Percentiles rank a stretch among this genome's conserved stretches.
These are phyloP conservation scores for Petasospora rhodanensis DNA, from an alignment of 1,139 yeast species.

Conservation along the genomic window DNA sequence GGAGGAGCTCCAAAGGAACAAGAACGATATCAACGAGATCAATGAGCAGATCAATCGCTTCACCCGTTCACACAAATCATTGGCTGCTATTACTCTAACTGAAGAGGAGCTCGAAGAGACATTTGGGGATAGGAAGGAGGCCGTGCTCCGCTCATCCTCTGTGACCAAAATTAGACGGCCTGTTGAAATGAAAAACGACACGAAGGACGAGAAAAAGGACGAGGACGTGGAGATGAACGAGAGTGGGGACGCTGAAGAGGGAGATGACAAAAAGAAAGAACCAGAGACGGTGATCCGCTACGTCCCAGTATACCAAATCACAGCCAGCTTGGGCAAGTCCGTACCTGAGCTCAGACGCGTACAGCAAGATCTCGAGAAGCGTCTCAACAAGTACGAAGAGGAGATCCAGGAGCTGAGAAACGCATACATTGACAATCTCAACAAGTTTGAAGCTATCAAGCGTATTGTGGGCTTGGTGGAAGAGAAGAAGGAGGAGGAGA, in stretches of 20 bases:
- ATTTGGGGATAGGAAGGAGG: constrained; percentile 14
- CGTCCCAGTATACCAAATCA: not conserved
- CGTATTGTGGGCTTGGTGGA: constrained; percentile 12
- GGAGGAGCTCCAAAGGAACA: constrained; percentile 16
- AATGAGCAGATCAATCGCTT: constrained; percentile 4
- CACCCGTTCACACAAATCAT: not conserved
- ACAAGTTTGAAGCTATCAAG: constrained; percentile 18
- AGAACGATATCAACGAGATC: constrained; percentile 14
- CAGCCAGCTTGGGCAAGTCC: constrained; percentile 5
- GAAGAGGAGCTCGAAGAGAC: constrained; percentile 14
- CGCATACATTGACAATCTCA: constrained; percentile 14
- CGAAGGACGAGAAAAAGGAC: no score
- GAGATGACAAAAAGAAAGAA: no score
- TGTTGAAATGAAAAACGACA: not conserved
- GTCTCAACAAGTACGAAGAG: constrained; percentile 9
- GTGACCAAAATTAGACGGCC: no score
- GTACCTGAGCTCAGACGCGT: constrained; percentile 8
- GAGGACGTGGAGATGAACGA: no score
- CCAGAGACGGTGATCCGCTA: no score
- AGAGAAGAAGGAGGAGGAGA: constrained; percentile 2
- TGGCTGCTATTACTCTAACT: constrained; percentile 2
- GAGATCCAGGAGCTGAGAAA: constrained; percentile 15
- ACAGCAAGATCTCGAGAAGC: constrained; percentile 6
- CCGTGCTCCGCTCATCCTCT: no score
- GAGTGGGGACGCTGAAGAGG: no score